Conservation (phyloP, 805 yeast genomes). For the Yarrowia deformans region DNA sequence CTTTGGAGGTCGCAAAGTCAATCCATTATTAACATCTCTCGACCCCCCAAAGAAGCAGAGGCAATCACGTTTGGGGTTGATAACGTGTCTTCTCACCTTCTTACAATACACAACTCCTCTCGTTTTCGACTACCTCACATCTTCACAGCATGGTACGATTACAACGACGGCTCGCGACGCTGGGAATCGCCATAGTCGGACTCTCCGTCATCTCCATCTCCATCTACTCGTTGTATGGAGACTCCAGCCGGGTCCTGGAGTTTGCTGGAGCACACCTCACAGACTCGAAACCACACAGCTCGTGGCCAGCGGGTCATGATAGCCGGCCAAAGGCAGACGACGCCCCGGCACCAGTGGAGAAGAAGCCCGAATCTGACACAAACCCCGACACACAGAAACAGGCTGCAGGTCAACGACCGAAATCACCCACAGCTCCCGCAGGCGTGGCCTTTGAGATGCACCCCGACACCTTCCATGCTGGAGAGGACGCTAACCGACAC, state of each 20-base stretch:
- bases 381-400: neutral
- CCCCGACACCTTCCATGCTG: slow-evolving; percentile 29
- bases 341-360: neutral
- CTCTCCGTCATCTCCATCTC: slow-evolving; percentile 18
- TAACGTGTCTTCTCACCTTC: slow-evolving; percentile 24
- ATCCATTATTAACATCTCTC: slow-evolving; percentile 1
- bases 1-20: slow-evolving; percentile 6
- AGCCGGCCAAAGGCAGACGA: neutral
- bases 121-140: neutral
- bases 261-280: neutral
- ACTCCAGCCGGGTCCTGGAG: slow-evolving; percentile 13
- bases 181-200: slow-evolving; percentile 22
- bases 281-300: neutral
- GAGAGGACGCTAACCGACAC: slow-evolving; percentile 25
- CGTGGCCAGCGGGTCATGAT: neutral
- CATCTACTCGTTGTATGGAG: slow-evolving; percentile 21
- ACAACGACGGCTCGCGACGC: slow-evolving; percentile 22
- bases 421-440: slow-evolving; percentile 16
- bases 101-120: too few relatives aligned
- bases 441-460: slow-evolving; percentile 28
- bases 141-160: slow-evolving; percentile 20
- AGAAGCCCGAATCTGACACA: neutral
- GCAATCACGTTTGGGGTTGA: slow-evolving; percentile 19
- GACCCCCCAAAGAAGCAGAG: slow-evolving; percentile 2
- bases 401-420: slow-evolving; percentile 1